These are phyloP conservation scores for Ophiostoma tasmaniense DNA, from an alignment of 2,329 filamentous ascomycete genomes.

Conservation along the genomic window DNA sequence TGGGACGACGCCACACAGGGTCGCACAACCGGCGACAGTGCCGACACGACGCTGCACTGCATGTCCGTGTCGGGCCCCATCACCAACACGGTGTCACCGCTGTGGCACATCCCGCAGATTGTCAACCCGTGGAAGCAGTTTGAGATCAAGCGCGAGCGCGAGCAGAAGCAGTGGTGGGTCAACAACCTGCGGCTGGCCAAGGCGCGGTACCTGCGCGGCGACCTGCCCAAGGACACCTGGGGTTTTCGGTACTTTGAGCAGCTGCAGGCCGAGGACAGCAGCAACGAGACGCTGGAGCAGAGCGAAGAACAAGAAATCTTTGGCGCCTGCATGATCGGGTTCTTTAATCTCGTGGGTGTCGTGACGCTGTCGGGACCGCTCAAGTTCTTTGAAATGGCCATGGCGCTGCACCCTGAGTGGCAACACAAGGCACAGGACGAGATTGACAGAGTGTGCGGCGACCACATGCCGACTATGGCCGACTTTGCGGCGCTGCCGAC, in stretches of 20 bases:
- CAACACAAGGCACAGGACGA: conserved; percentile 47
- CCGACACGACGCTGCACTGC: conserved; percentile 39
- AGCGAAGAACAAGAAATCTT: conserved; percentile 36
- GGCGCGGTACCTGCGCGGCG: conserved; percentile 32
- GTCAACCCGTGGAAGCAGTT: conserved; percentile 42
- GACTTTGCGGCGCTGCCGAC: conserved; percentile 45
- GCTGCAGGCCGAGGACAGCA: conserved; percentile 28
- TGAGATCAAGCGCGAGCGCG: conserved; percentile 36
- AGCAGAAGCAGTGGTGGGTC: conserved; percentile 40
- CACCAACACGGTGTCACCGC: conserved; percentile 41
- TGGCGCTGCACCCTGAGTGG: conserved; percentile 46
- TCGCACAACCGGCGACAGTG: conserved; percentile 37
- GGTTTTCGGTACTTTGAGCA: conserved; percentile 40
- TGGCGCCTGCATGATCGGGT: conserved; percentile 44
- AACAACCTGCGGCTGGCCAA: conserved; percentile 35
- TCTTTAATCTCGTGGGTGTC: conserved; percentile 43
- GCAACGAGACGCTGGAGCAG: conserved; percentile 35
- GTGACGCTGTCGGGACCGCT: conserved; percentile 42
- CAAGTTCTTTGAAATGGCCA: conserved; percentile 45
- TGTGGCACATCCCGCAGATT: conserved; percentile 37
- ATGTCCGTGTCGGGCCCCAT: conserved; percentile 46
- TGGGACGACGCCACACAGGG: conserved; percentile 43
- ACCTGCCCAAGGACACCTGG: conserved; percentile 40
- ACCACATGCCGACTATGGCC: conserved; percentile 42
- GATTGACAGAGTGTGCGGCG: conserved; percentile 47